Percentiles rank a stretch among this genome's conserved stretches.
Evolutionary conservation across 805 yeast genomes (phyloP).

Genomic region (Ogataea pilisensis): DNA sequence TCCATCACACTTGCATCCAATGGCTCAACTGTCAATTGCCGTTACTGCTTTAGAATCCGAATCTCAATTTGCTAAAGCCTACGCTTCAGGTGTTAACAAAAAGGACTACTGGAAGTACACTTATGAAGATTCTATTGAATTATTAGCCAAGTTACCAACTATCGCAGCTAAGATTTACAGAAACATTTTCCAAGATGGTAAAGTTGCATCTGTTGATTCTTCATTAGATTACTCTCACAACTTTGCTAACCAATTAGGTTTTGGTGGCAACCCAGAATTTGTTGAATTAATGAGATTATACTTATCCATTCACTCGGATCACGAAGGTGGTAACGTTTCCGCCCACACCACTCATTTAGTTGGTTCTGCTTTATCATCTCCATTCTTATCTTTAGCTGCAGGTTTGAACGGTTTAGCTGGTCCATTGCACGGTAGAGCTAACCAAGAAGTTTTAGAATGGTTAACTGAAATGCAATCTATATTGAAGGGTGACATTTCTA

Average conservation of each 20-base stretch:
- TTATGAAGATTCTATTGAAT: conserved; percentile 74
- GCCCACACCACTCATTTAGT: conserved; percentile 86
- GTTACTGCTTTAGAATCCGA: conserved; percentile 77
- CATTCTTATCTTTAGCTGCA: conserved; percentile 74
- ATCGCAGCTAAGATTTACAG: conserved; percentile 83
- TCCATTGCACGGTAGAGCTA: conserved; percentile 84
- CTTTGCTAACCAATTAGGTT: conserved; percentile 55
- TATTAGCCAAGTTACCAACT: conserved; percentile 75
- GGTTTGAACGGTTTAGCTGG: conserved; percentile 86
- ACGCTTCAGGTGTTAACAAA: conserved; percentile 78
- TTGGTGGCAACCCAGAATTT: conserved; percentile 61
- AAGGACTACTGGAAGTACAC: conserved; percentile 82
- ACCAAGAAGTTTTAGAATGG: conserved; percentile 85
- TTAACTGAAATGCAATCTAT: conserved; percentile 61
- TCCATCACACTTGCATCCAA: conserved; percentile 77
- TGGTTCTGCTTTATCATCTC: conserved; percentile 78
- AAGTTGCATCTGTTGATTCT: conserved; percentile 46
- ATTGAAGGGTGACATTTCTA: conserved; percentile 66
- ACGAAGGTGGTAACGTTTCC: conserved; percentile 87
- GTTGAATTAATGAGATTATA: conserved; percentile 77
- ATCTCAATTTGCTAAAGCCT: conserved; percentile 80
- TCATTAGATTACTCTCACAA: conserved; percentile 65
- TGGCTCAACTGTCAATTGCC: conserved; percentile 87
- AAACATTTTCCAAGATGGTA: conserved; percentile 81
- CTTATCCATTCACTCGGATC: conserved; percentile 80